These are phyloP conservation scores for Hyaloscypha variabilis DNA, from an alignment of 495 filamentous ascomycete genomes.

Conservation along the genomic window DNA sequence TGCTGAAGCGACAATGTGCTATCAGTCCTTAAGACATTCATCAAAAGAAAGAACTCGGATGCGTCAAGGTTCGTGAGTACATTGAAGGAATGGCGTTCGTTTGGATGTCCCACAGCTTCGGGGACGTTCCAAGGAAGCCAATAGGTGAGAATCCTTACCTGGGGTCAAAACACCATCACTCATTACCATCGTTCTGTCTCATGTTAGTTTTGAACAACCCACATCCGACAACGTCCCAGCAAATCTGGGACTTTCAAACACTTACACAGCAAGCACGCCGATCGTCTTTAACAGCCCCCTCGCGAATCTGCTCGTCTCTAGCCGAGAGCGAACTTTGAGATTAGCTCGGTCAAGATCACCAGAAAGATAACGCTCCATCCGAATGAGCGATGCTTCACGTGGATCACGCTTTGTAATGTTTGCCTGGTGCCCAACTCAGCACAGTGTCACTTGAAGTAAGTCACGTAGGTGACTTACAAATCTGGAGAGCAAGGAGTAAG, in stretches of 20 bases:
- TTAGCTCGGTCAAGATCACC: constrained; percentile 53
- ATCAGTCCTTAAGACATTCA: too few relatives aligned
- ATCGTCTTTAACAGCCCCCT: constrained; percentile 61
- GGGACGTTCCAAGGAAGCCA: too few relatives aligned
- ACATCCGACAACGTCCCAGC: background rate
- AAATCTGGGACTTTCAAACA: background rate
- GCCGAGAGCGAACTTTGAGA: constrained; percentile 48
- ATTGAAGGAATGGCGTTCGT: too few relatives aligned
- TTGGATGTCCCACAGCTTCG: too few relatives aligned
- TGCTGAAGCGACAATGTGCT: too few relatives aligned
- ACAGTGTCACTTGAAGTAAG: background rate
- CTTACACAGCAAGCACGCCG: constrained; percentile 63
- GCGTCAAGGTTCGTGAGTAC: too few relatives aligned
- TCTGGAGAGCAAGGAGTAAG: constrained; percentile 68
- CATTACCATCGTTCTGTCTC: constrained; percentile 51
- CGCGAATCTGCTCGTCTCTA: constrained; percentile 59
- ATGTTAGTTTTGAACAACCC: constrained; percentile 32
- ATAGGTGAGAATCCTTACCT: too few relatives aligned
- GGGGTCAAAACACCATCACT: constrained; percentile 68
- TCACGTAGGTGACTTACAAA: constrained; percentile 38
- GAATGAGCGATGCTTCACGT: constrained; percentile 34
- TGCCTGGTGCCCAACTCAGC: constrained; percentile 29
- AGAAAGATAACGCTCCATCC: constrained; percentile 61
- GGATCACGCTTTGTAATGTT: constrained; percentile 30
- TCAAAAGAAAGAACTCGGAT: too few relatives aligned